Conservation (phyloP, 2,329 filamentous ascomycete genomes). For the Allantophomopsis lycopodina region DNA sequence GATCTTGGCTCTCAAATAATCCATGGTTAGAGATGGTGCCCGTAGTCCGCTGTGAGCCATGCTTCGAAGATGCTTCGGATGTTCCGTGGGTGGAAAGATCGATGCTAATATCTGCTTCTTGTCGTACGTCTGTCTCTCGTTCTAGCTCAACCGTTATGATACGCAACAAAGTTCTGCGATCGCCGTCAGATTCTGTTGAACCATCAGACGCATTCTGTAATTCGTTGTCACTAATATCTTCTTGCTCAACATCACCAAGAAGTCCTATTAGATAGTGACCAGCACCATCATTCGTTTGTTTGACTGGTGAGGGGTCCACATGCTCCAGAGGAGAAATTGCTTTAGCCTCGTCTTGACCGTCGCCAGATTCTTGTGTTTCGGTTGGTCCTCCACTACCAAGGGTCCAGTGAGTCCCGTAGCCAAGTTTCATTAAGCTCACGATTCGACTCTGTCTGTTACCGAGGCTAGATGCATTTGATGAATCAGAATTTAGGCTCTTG, state of each 20-base stretch:
- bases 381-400: constrained; percentile 20
- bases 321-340: neutral
- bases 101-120: constrained; percentile 29
- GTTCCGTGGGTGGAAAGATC: constrained; percentile 22
- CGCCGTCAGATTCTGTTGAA: constrained; percentile 10
- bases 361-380: neutral
- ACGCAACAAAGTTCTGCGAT: constrained; percentile 45
- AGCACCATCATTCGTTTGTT: constrained; percentile 9
- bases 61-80: constrained; percentile 2
- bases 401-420: constrained; percentile 55
- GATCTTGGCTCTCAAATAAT: constrained; percentile 31
- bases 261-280: constrained; percentile 56
- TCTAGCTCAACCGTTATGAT: constrained; percentile 56
- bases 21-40: constrained; percentile 5
- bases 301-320: too few species aligned
- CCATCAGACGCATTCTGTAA: constrained; percentile 1
- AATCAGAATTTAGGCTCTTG: constrained; percentile 1
- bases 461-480: constrained; percentile 3
- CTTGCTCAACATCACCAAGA: constrained; percentile 37
- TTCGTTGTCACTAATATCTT: constrained; percentile 1
- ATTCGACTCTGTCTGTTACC: neutral
- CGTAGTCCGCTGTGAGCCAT: constrained; percentile 11
- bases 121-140: constrained; percentile 21
- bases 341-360: neutral
- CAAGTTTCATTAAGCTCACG: constrained; percentile 51